phyloP scores from a whole-genome alignment of 192 early-diverging fungal species.

The Entophlyctis luteolus region DNA sequence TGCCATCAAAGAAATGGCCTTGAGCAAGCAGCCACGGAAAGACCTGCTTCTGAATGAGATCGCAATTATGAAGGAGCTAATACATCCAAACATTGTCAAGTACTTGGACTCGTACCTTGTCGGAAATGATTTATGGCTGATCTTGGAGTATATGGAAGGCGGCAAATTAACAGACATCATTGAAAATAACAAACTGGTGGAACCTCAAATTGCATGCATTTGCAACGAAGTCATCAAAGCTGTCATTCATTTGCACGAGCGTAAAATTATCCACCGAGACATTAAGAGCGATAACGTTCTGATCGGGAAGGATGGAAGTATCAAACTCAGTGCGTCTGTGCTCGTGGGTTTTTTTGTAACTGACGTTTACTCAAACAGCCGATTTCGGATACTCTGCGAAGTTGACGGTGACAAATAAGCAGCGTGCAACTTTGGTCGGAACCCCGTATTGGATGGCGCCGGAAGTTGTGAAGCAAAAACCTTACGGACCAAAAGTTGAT shows the following conservation, averaged over 20 bases:
- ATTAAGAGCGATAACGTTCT: constrained; percentile 82
- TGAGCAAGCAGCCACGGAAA: constrained; percentile 81
- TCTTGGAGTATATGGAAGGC: constrained; percentile 96
- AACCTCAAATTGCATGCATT: constrained; percentile 43
- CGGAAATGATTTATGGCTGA: constrained; percentile 78
- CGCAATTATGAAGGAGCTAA: constrained; percentile 88
- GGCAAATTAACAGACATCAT: constrained; percentile 89
- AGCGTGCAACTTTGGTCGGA: constrained; percentile 57
- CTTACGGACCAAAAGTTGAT: constrained; percentile 69
- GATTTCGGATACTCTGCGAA: constrained; percentile 93
- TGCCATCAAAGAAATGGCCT: constrained; percentile 93
- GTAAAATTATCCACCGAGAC: constrained; percentile 85
- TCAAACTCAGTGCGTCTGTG: constrained; percentile 60
- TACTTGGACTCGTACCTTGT: constrained; percentile 82
- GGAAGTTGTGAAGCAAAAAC: constrained; percentile 55
- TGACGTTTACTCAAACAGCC: constrained; percentile 48
- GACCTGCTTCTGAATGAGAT: constrained; percentile 94
- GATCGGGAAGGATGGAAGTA: constrained; percentile 62
- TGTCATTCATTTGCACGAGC: constrained; percentile 75
- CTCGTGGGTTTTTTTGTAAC: background rate
- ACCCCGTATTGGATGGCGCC: constrained; percentile 58
- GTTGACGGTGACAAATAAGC: constrained; percentile 69
- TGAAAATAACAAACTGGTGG: constrained; percentile 62
- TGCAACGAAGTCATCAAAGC: constrained; percentile 59
- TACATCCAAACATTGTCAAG: constrained; percentile 89